Evolutionary conservation across 805 yeast species (phyloP).

Genomic region (Barnettozyma sucrosica): DNA sequence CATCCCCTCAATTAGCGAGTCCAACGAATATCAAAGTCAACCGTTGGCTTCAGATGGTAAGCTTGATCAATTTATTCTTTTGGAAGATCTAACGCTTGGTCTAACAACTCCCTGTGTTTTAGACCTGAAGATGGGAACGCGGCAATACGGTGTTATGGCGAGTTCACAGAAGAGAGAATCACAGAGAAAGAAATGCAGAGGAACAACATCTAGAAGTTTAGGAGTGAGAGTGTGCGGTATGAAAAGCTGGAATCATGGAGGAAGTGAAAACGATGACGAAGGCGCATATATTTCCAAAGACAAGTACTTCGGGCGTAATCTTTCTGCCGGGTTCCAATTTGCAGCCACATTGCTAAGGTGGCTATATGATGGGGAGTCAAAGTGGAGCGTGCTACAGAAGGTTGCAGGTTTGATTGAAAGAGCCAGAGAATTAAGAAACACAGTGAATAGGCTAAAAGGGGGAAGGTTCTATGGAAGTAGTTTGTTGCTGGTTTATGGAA

Average conservation of each 20-base stretch:
- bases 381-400: conserved; percentile 55
- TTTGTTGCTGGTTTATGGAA: conserved; percentile 67
- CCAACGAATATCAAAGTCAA: background rate
- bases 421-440: conserved; percentile 49
- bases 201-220: conserved; percentile 71
- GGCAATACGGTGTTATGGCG: conserved; percentile 98
- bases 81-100: conserved; percentile 86
- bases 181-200: conserved; percentile 73
- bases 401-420: conserved; percentile 61
- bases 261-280: conserved; percentile 1
- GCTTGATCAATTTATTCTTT: conserved; percentile 73
- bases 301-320: conserved; percentile 85
- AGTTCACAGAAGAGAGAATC: conserved; percentile 61
- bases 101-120: conserved; percentile 84
- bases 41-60: conserved; percentile 23
- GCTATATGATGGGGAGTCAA: conserved; percentile 65
- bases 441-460: conserved; percentile 54
- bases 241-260: conserved; percentile 65
- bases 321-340: conserved; percentile 69
- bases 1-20: conserved; percentile 3
- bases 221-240: conserved; percentile 96
- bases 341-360: conserved; percentile 69
- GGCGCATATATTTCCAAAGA: conserved; percentile 62
- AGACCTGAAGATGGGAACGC: conserved; percentile 96
- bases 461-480: conserved; percentile 92